Evolutionary conservation across 176 grass and related monocot genomes (phyloP).

Genomic region (Areca catechu): DNA sequence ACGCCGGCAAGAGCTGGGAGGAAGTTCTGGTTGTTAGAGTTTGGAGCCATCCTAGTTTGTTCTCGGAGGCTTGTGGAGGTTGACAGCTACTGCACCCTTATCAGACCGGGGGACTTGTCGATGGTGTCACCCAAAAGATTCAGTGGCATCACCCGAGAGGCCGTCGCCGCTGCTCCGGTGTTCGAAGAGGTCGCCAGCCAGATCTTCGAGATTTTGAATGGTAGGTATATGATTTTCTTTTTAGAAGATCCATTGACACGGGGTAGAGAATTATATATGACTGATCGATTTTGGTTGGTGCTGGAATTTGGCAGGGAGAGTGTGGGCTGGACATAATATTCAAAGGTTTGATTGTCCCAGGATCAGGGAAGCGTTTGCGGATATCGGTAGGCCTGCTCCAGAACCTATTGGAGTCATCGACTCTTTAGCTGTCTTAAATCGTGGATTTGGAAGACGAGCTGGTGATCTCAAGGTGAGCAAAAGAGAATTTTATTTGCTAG

Average conservation of each 20-base stretch:
- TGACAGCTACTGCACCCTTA: conserved; percentile 63
- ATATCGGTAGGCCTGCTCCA: conserved; percentile 31
- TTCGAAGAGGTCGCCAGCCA: conserved; percentile 52
- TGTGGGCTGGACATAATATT: conserved; percentile 91
- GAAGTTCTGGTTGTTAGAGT: conserved; percentile 51
- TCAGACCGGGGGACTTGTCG: conserved; percentile 32
- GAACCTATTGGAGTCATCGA: conserved; percentile 64
- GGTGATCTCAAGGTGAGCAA: conserved; percentile 62
- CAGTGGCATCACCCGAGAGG: conserved; percentile 38
- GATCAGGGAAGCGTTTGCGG: conserved; percentile 62
- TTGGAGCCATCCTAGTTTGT: conserved; percentile 82
- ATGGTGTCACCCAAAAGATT: conserved; percentile 28
- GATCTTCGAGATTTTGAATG: conserved; percentile 59
- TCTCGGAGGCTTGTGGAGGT: conserved; percentile 59
- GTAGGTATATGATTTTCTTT: background rate
- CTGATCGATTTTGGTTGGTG: no score
- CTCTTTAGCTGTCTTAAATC: conserved; percentile 45
- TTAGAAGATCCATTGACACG: no score
- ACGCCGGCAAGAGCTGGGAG: conserved; percentile 14
- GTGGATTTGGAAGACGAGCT: conserved; percentile 45
- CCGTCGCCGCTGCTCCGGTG: conserved; percentile 32
- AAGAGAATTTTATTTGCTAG: background rate
- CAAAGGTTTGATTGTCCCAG: conserved; percentile 53
- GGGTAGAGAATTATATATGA: no score
- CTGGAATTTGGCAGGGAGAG: conserved; percentile 27